These are phyloP conservation scores for Tephrocybe sp. DNA, from an alignment of 768 basidiomycete genomes.

Conservation along the genomic window DNA sequence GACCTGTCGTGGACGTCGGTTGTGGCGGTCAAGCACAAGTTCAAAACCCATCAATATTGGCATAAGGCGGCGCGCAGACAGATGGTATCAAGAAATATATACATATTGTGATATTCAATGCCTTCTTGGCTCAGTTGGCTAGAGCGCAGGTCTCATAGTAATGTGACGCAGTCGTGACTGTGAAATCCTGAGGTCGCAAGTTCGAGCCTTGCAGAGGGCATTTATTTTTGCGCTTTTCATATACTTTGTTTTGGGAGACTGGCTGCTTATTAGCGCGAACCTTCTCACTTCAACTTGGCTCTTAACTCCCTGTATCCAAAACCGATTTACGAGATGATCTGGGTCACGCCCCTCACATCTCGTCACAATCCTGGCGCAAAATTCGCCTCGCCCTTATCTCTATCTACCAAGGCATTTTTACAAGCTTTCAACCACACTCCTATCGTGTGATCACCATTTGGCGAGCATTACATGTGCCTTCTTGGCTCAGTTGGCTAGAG, in stretches of 20 bases:
- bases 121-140: conserved; percentile 32
- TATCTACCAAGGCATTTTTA: background rate
- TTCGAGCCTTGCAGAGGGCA: conserved; percentile 60
- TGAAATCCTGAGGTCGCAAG: conserved; percentile 59
- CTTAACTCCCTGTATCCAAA: too few species aligned
- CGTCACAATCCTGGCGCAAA: too few species aligned
- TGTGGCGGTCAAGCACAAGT: conserved; percentile 2
- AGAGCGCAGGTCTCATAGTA: conserved; percentile 31
- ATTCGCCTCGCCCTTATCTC: background rate
- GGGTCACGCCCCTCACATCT: too few species aligned
- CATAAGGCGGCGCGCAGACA: background rate
- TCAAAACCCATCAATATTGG: background rate
- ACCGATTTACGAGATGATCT: too few species aligned
- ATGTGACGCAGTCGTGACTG: conserved; percentile 16
- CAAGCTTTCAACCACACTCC: background rate
- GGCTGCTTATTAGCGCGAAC: too few species aligned
- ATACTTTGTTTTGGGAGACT: too few species aligned
- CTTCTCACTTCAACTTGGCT: too few species aligned
- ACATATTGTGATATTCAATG: background rate
- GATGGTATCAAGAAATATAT: background rate
- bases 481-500: too few species aligned
- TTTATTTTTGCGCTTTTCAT: too few species aligned
- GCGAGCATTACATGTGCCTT: too few species aligned
- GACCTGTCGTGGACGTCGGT: background rate
- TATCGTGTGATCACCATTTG: too few species aligned